Base-by-base conservation (phyloP, 106 monocot genomes). In the Acorus calamus region DNA sequence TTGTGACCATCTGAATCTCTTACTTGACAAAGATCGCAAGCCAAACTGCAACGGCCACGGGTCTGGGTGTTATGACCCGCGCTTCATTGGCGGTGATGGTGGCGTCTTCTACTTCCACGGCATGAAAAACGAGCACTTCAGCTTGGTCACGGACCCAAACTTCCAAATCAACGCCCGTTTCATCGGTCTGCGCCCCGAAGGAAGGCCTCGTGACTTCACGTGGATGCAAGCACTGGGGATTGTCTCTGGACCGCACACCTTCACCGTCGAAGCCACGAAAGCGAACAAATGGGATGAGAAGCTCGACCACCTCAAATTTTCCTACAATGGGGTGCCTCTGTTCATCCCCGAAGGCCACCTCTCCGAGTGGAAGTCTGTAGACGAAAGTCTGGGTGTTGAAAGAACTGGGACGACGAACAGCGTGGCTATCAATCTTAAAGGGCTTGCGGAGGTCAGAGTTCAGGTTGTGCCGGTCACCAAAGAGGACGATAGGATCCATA, bases 41-140 rank as follows among this genome's bases (percentile, higher is more conserved):
- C 70, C 79, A 0, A 71, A 57, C 11, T 87, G 87, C 68, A 71
- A 77, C 4, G 80, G 80, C 2, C 44, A 71, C 4, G 83, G 87
- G 51, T 53, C 83, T 2, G 83, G 74, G 4, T 83, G 87, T 83
- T 75, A 75, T 12, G 83, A 88, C 46, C 88, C 88, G 2, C 71
- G 83, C 42, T 88, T 88, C 75, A 70, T 84, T 8, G 80, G 88
- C 1, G 72, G 88, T 5, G 83, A 81, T 50, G 83, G 88, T 11
- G 49, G 52, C 0, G 68, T 88, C 42, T 88, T 88, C 78, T 83
- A 81, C 76, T 88, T 84, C 64, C 80, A 83, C 11, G 88, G 80
- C 4, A 77, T 49, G 63, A 75, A 52, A 41, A 62, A 60, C 42
- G 59, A 88, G 46, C 66, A 78, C 52, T 84, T 75, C 73, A 73